These are phyloP conservation scores for Candida labiduridarum DNA, from an alignment of 1,139 yeast genomes.

Conservation along the genomic window DNA sequence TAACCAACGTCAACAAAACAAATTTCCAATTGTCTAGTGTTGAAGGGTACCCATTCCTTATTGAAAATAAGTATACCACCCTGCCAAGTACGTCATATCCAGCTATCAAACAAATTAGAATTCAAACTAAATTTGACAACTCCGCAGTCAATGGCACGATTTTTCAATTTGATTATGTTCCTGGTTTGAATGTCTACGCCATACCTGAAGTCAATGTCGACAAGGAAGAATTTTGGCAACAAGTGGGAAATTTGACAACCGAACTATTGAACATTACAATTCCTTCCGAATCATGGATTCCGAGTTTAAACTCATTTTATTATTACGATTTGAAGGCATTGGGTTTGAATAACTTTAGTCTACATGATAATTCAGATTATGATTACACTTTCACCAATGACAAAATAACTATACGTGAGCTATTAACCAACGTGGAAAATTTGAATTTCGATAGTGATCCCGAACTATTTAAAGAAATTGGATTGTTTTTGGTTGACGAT, in stretches of 20 bases:
- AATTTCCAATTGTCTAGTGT: conserved; percentile 18
- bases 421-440: conserved; percentile 12
- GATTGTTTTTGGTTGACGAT: conserved; percentile 34
- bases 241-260: conserved; percentile 20
- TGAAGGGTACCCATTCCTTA: conserved; percentile 16
- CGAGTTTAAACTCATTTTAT: conserved; percentile 23
- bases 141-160: conserved; percentile 14
- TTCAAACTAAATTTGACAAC: conserved; percentile 21
- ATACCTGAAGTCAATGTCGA: conserved; percentile 22
- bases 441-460: conserved; percentile 11
- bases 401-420: conserved; percentile 19
- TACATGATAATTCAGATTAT: conserved; percentile 2
- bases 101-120: conserved; percentile 25
- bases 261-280: conserved; percentile 21
- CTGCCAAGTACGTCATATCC: conserved; percentile 2
- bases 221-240: conserved; percentile 23
- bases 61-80: conserved; percentile 25
- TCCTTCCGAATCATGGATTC: conserved; percentile 22
- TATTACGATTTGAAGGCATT: conserved; percentile 15
- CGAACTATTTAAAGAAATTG: conserved; percentile 31
- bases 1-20: conserved; percentile 20
- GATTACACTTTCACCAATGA: conserved; percentile 20
- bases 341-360: conserved; percentile 9
- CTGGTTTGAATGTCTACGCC: conserved; percentile 31
- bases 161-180: conserved; percentile 27